Evolutionary conservation across 768 basidiomycete genomes (phyloP).

Genomic region (Rhizopogon roseolus): DNA sequence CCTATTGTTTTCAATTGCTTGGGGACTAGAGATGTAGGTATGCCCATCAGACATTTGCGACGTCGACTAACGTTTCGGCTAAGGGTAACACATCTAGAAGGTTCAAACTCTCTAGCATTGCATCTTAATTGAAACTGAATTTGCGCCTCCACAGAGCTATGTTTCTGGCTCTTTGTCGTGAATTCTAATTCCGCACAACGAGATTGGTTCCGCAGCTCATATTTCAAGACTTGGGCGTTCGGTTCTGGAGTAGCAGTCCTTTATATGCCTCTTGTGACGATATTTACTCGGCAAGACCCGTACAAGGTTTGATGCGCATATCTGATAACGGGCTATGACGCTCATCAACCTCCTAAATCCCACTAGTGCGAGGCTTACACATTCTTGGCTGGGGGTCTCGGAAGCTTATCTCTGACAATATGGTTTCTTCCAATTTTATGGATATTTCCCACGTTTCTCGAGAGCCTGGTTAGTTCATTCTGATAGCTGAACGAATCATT

Average conservation of each 20-base stretch:
- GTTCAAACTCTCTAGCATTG: constrained; percentile 27
- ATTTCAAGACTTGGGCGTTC: constrained; percentile 69
- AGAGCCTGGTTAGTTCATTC: constrained; percentile 44
- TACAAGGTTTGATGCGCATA: constrained; percentile 40
- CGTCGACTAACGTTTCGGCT: neutral
- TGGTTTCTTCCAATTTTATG: constrained; percentile 74
- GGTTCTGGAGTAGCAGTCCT: constrained; percentile 58
- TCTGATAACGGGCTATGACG: neutral
- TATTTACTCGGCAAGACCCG: constrained; percentile 54
- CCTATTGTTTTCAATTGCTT: constrained; percentile 58
- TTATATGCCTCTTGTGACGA: constrained; percentile 69
- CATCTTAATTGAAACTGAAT: neutral
- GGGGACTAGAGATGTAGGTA: constrained; percentile 73
- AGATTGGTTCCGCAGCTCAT: constrained; percentile 73
- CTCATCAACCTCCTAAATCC: constrained; percentile 1
- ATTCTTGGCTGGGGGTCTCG: constrained; percentile 65
- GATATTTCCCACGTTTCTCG: constrained; percentile 63
- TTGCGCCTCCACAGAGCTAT: constrained; percentile 51
- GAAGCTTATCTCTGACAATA: constrained; percentile 63
- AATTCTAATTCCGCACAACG: constrained; percentile 57
- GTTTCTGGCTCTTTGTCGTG: constrained; percentile 84
- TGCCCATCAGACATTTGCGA: neutral
- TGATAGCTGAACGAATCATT: neutral
- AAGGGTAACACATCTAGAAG: constrained; percentile 80
- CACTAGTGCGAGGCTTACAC: constrained; percentile 64